phyloP scores from a whole-genome alignment of 2,329 filamentous ascomycete species.

The Hysterium pulicare region DNA sequence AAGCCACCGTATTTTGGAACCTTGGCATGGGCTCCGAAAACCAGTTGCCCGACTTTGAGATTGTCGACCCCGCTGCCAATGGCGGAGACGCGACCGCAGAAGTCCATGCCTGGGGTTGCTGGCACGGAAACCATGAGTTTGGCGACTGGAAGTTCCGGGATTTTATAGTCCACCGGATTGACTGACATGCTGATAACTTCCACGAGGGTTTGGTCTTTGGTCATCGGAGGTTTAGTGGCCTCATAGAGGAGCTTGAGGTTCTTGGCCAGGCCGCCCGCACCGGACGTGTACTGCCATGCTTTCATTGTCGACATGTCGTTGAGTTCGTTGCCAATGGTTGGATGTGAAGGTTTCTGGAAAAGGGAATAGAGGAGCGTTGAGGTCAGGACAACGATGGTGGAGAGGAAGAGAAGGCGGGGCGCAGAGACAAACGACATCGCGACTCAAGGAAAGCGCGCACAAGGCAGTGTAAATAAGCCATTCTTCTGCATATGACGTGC shows the following conservation, averaged over 20 bases:
- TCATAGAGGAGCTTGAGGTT: conserved; percentile 48
- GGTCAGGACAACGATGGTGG: conserved; percentile 2
- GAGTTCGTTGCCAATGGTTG: conserved; percentile 3
- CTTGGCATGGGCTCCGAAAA: conserved; percentile 37
- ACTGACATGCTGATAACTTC: conserved; percentile 52
- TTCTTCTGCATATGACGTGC: too few relatives aligned
- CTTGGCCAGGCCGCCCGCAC: conserved; percentile 50
- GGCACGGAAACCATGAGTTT: conserved; percentile 38
- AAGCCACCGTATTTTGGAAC: conserved; percentile 34
- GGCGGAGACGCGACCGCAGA: conserved; percentile 49
- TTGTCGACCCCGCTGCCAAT: conserved; percentile 22
- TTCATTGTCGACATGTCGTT: conserved; percentile 50
- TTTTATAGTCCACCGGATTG: conserved; percentile 65
- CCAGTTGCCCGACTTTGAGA: conserved; percentile 36
- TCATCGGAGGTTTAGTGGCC: conserved; percentile 38
- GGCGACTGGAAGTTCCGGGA: conserved; percentile 50
- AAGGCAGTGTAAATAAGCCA: too few relatives aligned
- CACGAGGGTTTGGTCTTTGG: conserved; percentile 52
- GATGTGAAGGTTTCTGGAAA: background rate
- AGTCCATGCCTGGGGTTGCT: conserved; percentile 50
- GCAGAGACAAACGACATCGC: too few relatives aligned
- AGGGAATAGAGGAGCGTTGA: too few relatives aligned
- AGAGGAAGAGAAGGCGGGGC: background rate
- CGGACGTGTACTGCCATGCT: conserved; percentile 55
- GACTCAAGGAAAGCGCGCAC: too few relatives aligned